phyloP scores from a whole-genome alignment of 129 eudicot genomes.

The Scalesia atractyloides region DNA sequence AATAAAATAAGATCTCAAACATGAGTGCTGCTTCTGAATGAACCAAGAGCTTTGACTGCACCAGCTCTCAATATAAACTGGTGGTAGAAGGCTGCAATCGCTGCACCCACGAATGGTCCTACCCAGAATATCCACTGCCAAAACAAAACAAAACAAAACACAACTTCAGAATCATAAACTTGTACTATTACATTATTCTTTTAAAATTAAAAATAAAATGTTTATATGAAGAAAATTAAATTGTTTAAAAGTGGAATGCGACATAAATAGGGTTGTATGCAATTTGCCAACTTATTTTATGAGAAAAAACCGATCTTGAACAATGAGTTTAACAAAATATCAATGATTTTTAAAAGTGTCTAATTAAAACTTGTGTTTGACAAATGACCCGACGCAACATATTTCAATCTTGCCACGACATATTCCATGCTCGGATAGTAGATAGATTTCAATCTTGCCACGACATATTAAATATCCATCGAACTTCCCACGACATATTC shows the following conservation, averaged over 20 bases:
- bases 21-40: slow-evolving; percentile 55
- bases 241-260: background rate
- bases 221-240: background rate
- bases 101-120: slow-evolving; percentile 79
- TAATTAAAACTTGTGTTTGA: too few species aligned
- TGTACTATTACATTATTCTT: too few species aligned
- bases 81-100: slow-evolving; percentile 85
- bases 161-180: background rate
- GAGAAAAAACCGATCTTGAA: background rate
- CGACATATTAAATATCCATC: too few species aligned
- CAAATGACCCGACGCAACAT: too few species aligned
- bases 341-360: too few species aligned
- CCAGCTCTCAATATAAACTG: slow-evolving; percentile 73
- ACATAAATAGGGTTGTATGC: background rate
- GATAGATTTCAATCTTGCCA: too few species aligned
- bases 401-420: too few species aligned
- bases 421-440: too few species aligned
- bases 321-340: background rate
- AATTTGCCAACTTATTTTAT: background rate
- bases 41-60: slow-evolving; percentile 64
- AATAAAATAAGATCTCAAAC: background rate
- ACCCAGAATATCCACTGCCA: slow-evolving; percentile 84
- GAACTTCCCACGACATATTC: too few species aligned
- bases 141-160: background rate
- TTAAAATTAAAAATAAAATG: background rate